Evolutionary conservation across 140 eudicot genomes (phyloP).

Genomic region (Anethum foeniculum): DNA sequence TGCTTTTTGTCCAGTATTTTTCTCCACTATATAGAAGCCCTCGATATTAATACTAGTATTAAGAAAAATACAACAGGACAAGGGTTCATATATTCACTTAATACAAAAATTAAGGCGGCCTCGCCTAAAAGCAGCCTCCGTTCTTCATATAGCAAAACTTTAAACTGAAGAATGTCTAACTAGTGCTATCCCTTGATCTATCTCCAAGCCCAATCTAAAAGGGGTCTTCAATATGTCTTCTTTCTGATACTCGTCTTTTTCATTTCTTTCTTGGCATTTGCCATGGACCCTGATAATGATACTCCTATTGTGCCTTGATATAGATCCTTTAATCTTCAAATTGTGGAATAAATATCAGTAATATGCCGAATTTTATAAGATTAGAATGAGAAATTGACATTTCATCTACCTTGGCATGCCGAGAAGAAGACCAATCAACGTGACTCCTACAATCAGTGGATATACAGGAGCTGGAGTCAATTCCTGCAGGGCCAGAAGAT

Average conservation of each 20-base stretch:
- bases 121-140: conserved; percentile 5
- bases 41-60: background rate
- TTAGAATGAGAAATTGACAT: background rate
- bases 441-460: conserved; percentile 75
- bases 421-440: conserved; percentile 58
- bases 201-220: background rate
- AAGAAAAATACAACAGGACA: background rate
- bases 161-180: conserved; percentile 3
- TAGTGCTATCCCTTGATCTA: background rate
- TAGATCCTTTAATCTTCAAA: conserved; percentile 64
- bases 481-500: conserved; percentile 47
- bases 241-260: conserved; percentile 45
- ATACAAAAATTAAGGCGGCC: background rate
- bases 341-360: conserved; percentile 6
- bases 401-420: conserved; percentile 73
- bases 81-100: background rate
- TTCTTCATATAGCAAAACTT: background rate
- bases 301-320: conserved; percentile 60
- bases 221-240: conserved; percentile 62
- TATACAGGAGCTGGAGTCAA: conserved; percentile 89
- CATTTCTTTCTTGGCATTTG: conserved; percentile 55
- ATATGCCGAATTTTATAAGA: background rate
- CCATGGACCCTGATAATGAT: conserved; percentile 37
- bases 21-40: background rate
- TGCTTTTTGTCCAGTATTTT: background rate